Conservation (phyloP, 805 yeast species). For the Ogataea nakhonphanomensis region DNA sequence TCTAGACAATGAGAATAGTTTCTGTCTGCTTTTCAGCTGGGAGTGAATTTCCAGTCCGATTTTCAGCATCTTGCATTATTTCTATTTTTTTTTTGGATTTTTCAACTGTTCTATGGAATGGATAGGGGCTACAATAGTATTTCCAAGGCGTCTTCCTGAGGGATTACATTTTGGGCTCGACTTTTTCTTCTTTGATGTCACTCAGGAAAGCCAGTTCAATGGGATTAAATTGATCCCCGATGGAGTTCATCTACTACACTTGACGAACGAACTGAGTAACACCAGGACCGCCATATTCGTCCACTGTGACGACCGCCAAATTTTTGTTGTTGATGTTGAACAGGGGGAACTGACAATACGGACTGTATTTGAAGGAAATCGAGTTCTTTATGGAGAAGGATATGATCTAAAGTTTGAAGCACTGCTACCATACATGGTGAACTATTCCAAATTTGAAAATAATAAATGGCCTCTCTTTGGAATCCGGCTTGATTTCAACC, state of each 20-base stretch:
- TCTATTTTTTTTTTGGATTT: background rate
- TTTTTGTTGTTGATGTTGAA: constrained; percentile 8
- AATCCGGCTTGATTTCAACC: constrained; percentile 7
- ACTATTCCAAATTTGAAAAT: constrained; percentile 26
- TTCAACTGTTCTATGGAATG: constrained; percentile 1
- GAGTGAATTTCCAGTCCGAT: constrained; percentile 95
- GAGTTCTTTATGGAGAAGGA: constrained; percentile 2
- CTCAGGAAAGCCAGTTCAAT: constrained; percentile 16
- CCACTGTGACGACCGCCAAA: constrained; percentile 31
- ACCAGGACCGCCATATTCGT: constrained; percentile 40
- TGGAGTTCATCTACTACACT: constrained; percentile 57
- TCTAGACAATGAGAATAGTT: constrained; percentile 69
- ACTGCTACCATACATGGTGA: constrained; percentile 21
- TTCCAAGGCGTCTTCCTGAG: constrained; percentile 14
- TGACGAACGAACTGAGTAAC: constrained; percentile 37
- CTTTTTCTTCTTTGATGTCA: constrained; percentile 20
- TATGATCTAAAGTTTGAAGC: background rate
- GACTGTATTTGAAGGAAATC: constrained; percentile 8
- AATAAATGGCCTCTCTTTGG: constrained; percentile 26
- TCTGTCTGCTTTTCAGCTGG: constrained; percentile 69
- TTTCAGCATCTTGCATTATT: constrained; percentile 37
- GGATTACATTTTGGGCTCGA: constrained; percentile 24
- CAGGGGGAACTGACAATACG: constrained; percentile 21
- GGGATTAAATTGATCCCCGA: constrained; percentile 51
- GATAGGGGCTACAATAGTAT: constrained; percentile 14